Evolutionary conservation across 495 filamentous ascomycete species (phyloP).

Genomic region (Aspergillus bertholletiae): DNA sequence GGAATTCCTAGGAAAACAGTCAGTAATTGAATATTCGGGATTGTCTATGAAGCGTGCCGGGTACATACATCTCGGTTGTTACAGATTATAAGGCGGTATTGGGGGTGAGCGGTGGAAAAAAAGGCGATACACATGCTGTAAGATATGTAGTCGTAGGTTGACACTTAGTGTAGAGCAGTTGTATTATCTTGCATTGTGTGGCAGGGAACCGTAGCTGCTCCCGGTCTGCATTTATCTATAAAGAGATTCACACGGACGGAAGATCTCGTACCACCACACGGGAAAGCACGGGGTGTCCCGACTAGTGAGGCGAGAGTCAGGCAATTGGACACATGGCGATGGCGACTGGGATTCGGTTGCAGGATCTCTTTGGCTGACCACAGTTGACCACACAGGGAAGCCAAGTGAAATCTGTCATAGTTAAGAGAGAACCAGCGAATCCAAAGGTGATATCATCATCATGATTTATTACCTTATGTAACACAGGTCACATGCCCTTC

Average conservation of each 20-base stretch:
- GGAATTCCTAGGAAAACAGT: slow-evolving; percentile 72
- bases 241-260: neutral
- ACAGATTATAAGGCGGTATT: slow-evolving; percentile 74
- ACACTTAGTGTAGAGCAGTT: too few relatives aligned
- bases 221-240: neutral
- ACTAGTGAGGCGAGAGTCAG: neutral
- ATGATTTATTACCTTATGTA: neutral
- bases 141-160: neutral
- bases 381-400: neutral
- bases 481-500: neutral
- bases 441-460: neutral
- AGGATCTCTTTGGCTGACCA: neutral
- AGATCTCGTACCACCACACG: neutral
- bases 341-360: neutral
- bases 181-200: neutral
- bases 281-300: neutral
- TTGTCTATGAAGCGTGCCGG: too few relatives aligned
- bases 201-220: neutral
- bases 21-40: too few relatives aligned
- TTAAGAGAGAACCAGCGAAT: neutral
- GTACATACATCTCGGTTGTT: slow-evolving; percentile 72
- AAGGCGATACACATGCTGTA: slow-evolving; percentile 77
- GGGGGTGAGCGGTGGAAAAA: slow-evolving; percentile 73
- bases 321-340: neutral
- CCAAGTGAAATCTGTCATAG: neutral